Evolutionary conservation across 495 filamentous ascomycete species (phyloP).

Genomic region (Aspergillus hancockii): DNA sequence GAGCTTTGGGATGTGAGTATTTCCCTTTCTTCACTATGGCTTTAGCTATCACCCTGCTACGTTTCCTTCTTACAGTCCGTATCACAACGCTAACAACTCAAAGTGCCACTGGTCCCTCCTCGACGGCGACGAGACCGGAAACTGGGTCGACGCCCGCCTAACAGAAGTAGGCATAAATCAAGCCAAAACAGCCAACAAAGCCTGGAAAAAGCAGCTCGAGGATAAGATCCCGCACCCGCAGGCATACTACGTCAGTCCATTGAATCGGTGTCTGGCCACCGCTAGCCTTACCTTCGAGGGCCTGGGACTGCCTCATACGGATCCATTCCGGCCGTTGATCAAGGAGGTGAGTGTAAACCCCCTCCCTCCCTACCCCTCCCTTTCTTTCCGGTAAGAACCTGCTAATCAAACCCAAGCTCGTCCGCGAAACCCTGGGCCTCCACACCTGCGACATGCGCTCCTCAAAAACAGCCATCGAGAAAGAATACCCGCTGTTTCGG

Average conservation of each 20-base stretch:
- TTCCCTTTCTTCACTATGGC: neutral
- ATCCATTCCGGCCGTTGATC: constrained; percentile 62
- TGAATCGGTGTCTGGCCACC: constrained; percentile 71
- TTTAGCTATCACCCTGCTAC: no score
- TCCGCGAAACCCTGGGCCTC: constrained; percentile 72
- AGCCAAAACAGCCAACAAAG: constrained; percentile 60
- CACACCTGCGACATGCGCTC: constrained; percentile 83
- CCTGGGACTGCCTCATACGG: constrained; percentile 48
- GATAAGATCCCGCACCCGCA: constrained; percentile 62
- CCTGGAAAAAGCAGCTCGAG: constrained; percentile 60
- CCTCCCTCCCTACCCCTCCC: neutral
- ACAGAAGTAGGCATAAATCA: constrained; percentile 64
- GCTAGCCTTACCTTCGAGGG: constrained; percentile 61
- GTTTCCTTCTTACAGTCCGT: neutral
- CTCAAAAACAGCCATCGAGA: constrained; percentile 55
- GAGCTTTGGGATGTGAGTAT: constrained; percentile 61
- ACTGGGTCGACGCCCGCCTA: constrained; percentile 74
- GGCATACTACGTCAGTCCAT: constrained; percentile 71
- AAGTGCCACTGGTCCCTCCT: constrained; percentile 73
- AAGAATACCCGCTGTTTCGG: constrained; percentile 57
- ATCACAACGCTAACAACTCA: neutral
- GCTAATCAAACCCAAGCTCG: constrained; percentile 29
- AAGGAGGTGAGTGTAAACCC: constrained; percentile 55
- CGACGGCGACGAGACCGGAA: constrained; percentile 65
- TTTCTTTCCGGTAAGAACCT: neutral